These are phyloP conservation scores for Nadsonia commutata DNA, from an alignment of 1,139 yeast species.

Conservation along the genomic window DNA sequence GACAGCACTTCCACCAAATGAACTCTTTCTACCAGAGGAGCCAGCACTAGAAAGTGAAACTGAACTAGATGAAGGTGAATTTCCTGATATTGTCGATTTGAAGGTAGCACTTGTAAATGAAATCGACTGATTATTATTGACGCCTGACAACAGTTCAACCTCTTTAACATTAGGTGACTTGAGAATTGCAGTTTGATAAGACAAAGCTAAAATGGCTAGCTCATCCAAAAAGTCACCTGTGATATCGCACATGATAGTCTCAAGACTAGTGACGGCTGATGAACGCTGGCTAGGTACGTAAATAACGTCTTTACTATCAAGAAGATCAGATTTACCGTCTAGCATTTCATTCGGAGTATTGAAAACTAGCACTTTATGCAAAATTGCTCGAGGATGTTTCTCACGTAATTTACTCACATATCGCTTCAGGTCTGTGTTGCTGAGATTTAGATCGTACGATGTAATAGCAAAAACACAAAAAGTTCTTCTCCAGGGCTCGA, in stretches of 20 bases:
- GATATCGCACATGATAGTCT: constrained; percentile 2
- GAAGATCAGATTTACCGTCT: neutral
- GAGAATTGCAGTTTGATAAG: constrained; percentile 1
- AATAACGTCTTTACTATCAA: constrained; percentile 1
- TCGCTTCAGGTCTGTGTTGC: neutral
- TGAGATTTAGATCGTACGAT: neutral
- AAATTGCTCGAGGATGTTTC: constrained; percentile 3
- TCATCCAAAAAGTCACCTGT: constrained; percentile 1
- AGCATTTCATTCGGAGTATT: neutral
- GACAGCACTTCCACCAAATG: neutral
- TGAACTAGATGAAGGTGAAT: neutral
- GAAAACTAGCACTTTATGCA: constrained; percentile 2
- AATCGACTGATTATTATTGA: constrained; percentile 1
- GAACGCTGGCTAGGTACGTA: neutral
- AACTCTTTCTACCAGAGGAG: neutral
- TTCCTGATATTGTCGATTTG: neutral
- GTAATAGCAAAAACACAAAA: constrained; percentile 4
- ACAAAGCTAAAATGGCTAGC: constrained; percentile 2
- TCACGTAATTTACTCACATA: neutral
- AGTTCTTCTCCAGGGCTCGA: constrained; percentile 4
- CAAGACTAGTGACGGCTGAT: constrained; percentile 2
- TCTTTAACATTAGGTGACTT: constrained; percentile 5
- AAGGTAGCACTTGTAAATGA: constrained; percentile 1
- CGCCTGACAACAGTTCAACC: constrained; percentile 1
- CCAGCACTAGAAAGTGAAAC: constrained; percentile 1